These are phyloP conservation scores for Fusarium beomiforme DNA, from an alignment of 2,329 filamentous ascomycete species.

Conservation along the genomic window DNA sequence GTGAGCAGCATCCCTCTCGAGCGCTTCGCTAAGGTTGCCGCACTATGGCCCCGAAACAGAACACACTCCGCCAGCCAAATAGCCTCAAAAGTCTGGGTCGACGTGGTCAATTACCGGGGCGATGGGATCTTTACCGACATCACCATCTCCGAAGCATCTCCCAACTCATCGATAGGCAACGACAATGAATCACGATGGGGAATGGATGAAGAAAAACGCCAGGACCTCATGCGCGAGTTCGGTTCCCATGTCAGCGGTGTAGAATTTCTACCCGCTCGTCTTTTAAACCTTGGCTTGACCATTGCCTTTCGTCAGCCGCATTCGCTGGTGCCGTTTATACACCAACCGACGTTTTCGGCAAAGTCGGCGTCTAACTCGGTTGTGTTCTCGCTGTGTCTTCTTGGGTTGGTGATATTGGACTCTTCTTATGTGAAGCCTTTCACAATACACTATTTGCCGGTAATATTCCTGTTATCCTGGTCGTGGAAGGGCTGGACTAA, in stretches of 20 bases:
- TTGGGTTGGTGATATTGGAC: background rate
- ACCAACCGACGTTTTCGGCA: constrained; percentile 5
- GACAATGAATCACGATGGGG: background rate
- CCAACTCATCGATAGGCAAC: background rate
- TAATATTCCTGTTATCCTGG: background rate
- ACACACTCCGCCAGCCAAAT: background rate
- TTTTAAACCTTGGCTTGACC: constrained; percentile 6
- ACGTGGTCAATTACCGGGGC: background rate
- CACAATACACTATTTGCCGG: background rate
- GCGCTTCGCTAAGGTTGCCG: background rate
- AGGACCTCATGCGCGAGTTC: background rate
- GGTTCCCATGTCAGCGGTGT: fast-evolving
- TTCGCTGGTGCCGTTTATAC: background rate
- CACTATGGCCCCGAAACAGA: background rate
- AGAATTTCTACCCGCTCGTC: background rate
- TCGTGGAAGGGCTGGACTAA: background rate
- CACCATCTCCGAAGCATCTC: background rate
- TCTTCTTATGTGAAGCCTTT: background rate
- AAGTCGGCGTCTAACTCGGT: background rate
- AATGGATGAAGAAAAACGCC: background rate
- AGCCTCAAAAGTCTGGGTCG: background rate
- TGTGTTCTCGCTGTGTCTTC: background rate
- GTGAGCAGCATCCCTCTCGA: background rate
- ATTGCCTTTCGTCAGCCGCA: constrained; percentile 7
- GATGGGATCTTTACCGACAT: background rate